These are phyloP conservation scores for Kalanchoe fedtschenkoi DNA, from an alignment of 164 flowering plant genomes.

Conservation along the genomic window DNA sequence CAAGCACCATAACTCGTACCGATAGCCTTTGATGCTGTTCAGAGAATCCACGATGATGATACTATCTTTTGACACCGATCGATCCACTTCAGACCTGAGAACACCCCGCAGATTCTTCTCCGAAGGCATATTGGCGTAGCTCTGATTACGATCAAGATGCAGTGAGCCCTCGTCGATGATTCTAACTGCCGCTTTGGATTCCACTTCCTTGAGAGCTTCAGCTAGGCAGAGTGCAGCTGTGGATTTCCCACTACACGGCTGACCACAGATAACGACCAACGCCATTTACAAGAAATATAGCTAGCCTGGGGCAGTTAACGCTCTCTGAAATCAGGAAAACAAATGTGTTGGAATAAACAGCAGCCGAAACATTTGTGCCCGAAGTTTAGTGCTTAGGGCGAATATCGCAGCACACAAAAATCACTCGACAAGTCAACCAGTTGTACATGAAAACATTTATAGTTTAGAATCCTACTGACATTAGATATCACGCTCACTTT, in stretches of 20 bases:
- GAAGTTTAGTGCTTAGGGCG: no score
- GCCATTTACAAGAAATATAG: conserved; percentile 39
- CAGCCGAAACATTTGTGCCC: no score
- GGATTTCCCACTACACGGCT: conserved; percentile 95
- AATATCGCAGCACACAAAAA: no score
- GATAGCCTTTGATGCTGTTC: conserved; percentile 92
- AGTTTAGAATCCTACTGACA: no score
- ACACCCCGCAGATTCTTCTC: conserved; percentile 74
- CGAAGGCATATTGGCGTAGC: conserved; percentile 49
- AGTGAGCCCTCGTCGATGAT: conserved; percentile 56
- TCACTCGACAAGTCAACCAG: no score
- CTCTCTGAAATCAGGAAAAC: no score
- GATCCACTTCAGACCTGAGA: conserved; percentile 65
- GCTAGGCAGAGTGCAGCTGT: conserved; percentile 55
- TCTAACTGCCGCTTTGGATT: conserved; percentile 28
- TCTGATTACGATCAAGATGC: conserved; percentile 58
- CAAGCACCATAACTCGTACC: conserved; percentile 95
- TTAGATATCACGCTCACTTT: no score
- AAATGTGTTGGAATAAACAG: no score
- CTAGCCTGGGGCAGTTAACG: no score
- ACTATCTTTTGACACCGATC: conserved; percentile 46
- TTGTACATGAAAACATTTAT: no score
- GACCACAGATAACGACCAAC: conserved; percentile 92
- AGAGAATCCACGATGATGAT: conserved; percentile 81
- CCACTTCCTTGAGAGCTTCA: conserved; percentile 44